Percentiles rank a stretch among this genome's conserved stretches.
phyloP scores from a whole-genome alignment of 1,284 basidiomycete genomes.

The Macrocystidia cucumis region DNA sequence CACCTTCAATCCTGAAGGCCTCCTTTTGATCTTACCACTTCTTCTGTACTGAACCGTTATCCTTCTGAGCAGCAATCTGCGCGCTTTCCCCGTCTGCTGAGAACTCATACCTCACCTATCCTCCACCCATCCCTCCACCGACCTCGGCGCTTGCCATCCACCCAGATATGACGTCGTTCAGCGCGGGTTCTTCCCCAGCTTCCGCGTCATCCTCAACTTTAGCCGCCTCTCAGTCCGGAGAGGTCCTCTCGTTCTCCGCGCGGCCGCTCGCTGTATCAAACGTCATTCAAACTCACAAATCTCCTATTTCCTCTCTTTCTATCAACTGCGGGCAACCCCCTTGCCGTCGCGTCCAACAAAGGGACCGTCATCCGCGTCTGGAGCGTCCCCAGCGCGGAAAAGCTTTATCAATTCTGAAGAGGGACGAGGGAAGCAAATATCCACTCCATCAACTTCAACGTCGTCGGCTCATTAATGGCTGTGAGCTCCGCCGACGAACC shows the following conservation, averaged over 20 bases:
- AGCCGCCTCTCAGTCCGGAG: constrained; percentile 56
- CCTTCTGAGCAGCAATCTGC: constrained; percentile 69
- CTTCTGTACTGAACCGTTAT: neutral
- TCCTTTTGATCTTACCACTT: constrained; percentile 9
- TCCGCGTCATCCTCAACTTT: constrained; percentile 27
- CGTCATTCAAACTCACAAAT: constrained; percentile 96
- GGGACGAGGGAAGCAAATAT: constrained; percentile 86
- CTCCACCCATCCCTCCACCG: constrained; percentile 86
- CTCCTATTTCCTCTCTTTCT: constrained; percentile 83
- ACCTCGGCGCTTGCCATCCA: constrained; percentile 46
- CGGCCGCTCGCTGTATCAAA: constrained; percentile 87
- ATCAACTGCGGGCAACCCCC: constrained; percentile 85
- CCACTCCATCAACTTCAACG: constrained; percentile 90
- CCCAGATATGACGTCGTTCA: too few species aligned
- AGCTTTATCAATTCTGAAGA: constrained; percentile 90
- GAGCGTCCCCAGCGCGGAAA: constrained; percentile 85
- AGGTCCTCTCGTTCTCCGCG: constrained; percentile 92
- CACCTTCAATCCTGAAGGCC: constrained; percentile 90
- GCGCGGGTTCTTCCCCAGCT: constrained; percentile 27
- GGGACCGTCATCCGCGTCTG: constrained; percentile 97
- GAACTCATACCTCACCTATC: constrained; percentile 92
- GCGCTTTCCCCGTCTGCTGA: constrained; percentile 95
- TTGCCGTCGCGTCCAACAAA: constrained; percentile 93
- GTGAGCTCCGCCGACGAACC: constrained; percentile 92
- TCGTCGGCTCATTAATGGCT: constrained; percentile 76